A percentile compares a stretch with the other conserved stretches of the same genome.
These are phyloP conservation scores for Litchi chinensis DNA, from an alignment of 345 rosid species.

Conservation along the genomic window DNA sequence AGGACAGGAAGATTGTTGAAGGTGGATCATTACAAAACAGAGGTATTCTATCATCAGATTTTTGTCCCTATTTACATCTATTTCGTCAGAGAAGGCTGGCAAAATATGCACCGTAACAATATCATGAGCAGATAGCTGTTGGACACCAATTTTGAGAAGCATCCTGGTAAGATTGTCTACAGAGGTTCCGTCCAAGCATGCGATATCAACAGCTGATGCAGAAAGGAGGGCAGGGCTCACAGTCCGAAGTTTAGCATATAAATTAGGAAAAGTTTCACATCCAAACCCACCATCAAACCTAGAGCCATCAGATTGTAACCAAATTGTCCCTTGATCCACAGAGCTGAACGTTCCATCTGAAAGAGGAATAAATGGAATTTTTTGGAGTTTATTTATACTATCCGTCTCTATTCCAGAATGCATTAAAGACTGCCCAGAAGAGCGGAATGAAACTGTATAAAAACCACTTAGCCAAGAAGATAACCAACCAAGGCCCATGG, in stretches of 20 bases:
- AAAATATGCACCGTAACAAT: slow-evolving; percentile 73
- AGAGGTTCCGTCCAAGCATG: slow-evolving; percentile 29
- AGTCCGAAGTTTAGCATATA: slow-evolving; percentile 70
- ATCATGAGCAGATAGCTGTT: slow-evolving; percentile 86
- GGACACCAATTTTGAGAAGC: slow-evolving; percentile 74
- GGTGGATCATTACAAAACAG: slow-evolving; percentile 84
- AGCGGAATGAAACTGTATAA: slow-evolving; percentile 43
- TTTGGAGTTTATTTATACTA: slow-evolving; percentile 48
- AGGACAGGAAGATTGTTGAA: slow-evolving; percentile 62
- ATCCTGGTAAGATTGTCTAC: slow-evolving; percentile 54
- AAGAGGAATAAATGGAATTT: slow-evolving; percentile 77
- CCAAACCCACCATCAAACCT: slow-evolving; percentile 52
- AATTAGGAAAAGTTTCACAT: slow-evolving; percentile 67
- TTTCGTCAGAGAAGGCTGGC: slow-evolving; percentile 58
- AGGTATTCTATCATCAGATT: slow-evolving; percentile 69
- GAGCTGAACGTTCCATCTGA: slow-evolving; percentile 78
- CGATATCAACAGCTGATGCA: slow-evolving; percentile 40
- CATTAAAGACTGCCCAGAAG: slow-evolving; percentile 44
- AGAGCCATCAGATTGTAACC: slow-evolving; percentile 72
- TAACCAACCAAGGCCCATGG: slow-evolving; percentile 76
- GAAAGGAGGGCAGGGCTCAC: slow-evolving; percentile 65
- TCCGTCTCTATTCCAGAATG: slow-evolving; percentile 39
- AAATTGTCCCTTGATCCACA: slow-evolving; percentile 66
- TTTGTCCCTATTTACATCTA: slow-evolving; percentile 30
- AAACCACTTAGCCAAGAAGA: slow-evolving; percentile 71